Percentiles rank a stretch among this genome's conserved stretches.
Evolutionary conservation across 768 basidiomycete genomes (phyloP).

Genomic region (Mycena haematopus): DNA sequence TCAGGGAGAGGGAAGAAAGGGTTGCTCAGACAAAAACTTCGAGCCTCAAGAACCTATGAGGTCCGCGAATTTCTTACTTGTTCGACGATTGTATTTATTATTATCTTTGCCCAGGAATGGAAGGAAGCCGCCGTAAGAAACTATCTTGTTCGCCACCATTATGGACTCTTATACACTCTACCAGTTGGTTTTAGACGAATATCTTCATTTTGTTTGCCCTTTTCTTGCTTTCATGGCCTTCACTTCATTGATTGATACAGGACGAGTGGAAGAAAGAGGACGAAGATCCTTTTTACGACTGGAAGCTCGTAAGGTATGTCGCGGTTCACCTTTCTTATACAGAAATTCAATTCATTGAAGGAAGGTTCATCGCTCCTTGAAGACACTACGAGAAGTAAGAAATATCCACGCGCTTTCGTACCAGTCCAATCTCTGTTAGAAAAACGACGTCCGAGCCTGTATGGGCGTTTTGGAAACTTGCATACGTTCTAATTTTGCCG

Average conservation of each 20-base stretch:
- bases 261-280: constrained; percentile 90
- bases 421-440: constrained; percentile 30
- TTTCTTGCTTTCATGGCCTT: background rate
- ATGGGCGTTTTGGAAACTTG: constrained; percentile 92
- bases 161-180: background rate
- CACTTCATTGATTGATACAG: background rate
- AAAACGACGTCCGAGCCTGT: constrained; percentile 83
- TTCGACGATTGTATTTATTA: background rate
- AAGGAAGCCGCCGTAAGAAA: constrained; percentile 69
- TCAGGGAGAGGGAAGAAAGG: constrained; percentile 89
- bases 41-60: constrained; percentile 77
- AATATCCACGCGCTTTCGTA: background rate
- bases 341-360: constrained; percentile 24
- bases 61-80: constrained; percentile 41
- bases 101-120: constrained; percentile 70
- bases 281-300: constrained; percentile 92
- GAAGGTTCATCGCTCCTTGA: constrained; percentile 82
- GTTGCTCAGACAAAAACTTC: constrained; percentile 72
- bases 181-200: constrained; percentile 64
- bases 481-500: constrained; percentile 91
- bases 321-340: too few species aligned
- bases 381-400: constrained; percentile 58
- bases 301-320: constrained; percentile 65
- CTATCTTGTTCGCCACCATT: background rate
- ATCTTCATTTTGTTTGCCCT: constrained; percentile 64